phyloP scores from a whole-genome alignment of 192 early-diverging fungal species.

The Thoreauomyces humboldtii region DNA sequence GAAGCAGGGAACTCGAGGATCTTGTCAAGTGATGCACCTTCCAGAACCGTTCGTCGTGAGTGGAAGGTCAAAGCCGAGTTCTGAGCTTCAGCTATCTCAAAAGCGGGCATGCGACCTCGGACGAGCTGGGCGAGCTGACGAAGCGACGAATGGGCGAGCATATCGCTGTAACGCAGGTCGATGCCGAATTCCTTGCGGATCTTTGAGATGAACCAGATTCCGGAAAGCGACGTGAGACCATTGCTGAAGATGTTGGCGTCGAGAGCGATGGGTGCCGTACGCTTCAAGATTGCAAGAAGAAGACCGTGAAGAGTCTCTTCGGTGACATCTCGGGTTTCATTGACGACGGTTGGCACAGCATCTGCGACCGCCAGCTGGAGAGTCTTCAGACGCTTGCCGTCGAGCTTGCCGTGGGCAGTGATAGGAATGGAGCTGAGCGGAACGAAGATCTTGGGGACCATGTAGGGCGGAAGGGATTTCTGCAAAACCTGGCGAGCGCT shows the following conservation, averaged over 20 bases:
- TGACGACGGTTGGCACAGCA: neutral
- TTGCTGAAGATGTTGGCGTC: neutral
- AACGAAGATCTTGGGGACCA: constrained; percentile 15
- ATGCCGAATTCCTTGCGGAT: neutral
- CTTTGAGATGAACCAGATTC: neutral
- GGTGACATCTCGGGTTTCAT: neutral
- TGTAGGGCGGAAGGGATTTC: neutral
- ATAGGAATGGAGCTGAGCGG: constrained; percentile 8
- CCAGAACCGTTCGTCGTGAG: neutral
- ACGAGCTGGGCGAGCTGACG: neutral
- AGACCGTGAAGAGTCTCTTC: constrained; percentile 1
- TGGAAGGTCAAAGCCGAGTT: neutral
- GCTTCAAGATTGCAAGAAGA: neutral
- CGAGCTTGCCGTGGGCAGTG: constrained; percentile 6
- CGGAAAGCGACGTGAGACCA: neutral
- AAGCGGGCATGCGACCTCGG: neutral
- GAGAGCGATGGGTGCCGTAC: neutral
- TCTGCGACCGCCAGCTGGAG: neutral
- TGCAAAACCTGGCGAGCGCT: neutral
- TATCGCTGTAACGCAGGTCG: neutral
- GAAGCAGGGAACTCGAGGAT: constrained; percentile 13
- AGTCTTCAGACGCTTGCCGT: constrained; percentile 13
- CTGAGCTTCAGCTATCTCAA: neutral
- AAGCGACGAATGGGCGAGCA: neutral
- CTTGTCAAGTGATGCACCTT: neutral